Percentiles rank a stretch among this genome's conserved stretches.
phyloP scores from a whole-genome alignment of 1,284 basidiomycete genomes.

The Papiliotrema fonsecae region DNA sequence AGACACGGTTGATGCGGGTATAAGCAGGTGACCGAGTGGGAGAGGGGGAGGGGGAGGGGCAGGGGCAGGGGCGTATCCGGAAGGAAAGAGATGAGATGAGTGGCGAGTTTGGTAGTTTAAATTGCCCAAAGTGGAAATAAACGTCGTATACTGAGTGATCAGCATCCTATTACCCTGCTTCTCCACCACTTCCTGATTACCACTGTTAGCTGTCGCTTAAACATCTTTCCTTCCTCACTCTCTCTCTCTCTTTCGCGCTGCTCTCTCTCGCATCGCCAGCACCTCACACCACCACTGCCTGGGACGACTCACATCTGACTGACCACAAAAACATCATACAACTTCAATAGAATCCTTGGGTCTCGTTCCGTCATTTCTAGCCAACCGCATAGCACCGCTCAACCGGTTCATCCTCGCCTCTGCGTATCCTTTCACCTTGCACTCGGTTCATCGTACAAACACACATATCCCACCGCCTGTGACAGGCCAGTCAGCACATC shows the following conservation, averaged over 20 bases:
- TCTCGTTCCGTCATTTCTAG: background rate
- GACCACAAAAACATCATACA: no score
- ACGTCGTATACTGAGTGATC: background rate
- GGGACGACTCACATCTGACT: background rate
- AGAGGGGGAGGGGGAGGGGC: no score
- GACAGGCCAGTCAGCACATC: slow-evolving; percentile 6
- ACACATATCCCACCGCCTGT: background rate
- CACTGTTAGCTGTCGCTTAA: background rate
- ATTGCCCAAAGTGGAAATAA: background rate
- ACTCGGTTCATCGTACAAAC: background rate
- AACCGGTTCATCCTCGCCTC: background rate
- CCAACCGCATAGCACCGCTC: background rate
- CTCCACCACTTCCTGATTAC: background rate
- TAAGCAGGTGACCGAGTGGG: no score
- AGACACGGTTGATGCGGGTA: no score
- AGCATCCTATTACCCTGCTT: background rate
- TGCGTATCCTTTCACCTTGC: background rate
- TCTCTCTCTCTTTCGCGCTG: background rate
- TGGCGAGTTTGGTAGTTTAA: background rate
- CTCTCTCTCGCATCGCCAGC: background rate
- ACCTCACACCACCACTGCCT: background rate
- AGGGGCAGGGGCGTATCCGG: no score
- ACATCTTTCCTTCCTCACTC: background rate
- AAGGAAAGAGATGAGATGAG: background rate
- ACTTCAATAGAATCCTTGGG: no score